Base-by-base conservation (phyloP, 495 filamentous ascomycete genomes). In the Neurospora discreta region DNA sequence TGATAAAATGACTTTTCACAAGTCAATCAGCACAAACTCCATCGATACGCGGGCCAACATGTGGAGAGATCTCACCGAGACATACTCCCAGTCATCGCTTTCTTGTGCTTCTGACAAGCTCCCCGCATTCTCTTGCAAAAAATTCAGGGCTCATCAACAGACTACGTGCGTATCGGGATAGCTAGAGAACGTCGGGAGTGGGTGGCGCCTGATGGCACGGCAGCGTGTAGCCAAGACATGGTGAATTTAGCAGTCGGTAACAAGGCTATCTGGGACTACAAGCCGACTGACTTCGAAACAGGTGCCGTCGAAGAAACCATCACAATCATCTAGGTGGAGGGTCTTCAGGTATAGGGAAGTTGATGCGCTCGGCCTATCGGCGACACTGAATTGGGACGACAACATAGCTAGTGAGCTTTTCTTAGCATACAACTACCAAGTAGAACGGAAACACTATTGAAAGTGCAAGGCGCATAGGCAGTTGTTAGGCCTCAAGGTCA, bases 231-330 rank as follows among this genome's bases (percentile, higher is more conserved):
- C n/a, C n/a, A n/a, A n/a, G 38, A 38, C 36, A 38, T 38, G 7
- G 33, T 33, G 16, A 13, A 18, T 43, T 6, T 0, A 43, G 0
- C 0, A n/a, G 1, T n/a, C 0, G 18, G 1, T 7, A 0, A n/a
- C 1, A 0, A 0, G 6, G 0, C 2, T 58, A 5, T 5, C 20
- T 58, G 46, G 46, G 46, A 58, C n/a, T n/a, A 30, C 46, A 6
- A 23, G 11, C 23, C 46, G 0, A 58, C 20, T 1, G 0, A 26
- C 1, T 58, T 58, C 23, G 20, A 58, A 26, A 26, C 0, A 0
- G 46, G 46, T 26, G 46, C 46, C 20, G 46, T 58, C 20, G 46
- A 58, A 26, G 23, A 23, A 26, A 58, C 11, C 11, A 58, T 58
- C 11, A 23, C 20, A n/a, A 58, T 58, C 6, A 20, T 52, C 11